Evolutionary conservation across 352 stramenopile species (phyloP), one percentile per base, ranked within the genome.

Genomic region (Phytophthora rubi): DNA sequence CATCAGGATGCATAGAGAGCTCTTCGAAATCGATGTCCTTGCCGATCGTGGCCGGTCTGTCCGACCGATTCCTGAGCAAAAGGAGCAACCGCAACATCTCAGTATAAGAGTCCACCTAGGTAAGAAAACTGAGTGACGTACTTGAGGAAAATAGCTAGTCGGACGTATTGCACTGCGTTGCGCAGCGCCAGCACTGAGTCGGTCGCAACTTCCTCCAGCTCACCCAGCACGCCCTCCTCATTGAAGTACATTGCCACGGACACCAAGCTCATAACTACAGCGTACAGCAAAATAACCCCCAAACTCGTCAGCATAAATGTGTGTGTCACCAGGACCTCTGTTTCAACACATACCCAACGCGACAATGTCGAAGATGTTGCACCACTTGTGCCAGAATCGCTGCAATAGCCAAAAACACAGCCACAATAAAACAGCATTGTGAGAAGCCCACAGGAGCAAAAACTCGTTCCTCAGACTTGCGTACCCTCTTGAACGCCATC

Each of bases 221-320:
- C 88, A 4, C 85, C 80, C 18, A 95, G 44, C 39, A 95, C 79
- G 26, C 85, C 82, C 75, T 95, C 82, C 71, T 95, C 83, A 42
- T 93, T 92, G 53, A 95, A 95, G 51, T 94, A 95, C 75, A 94
- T 88, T 39, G 74, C 79, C 23, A 95, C 79, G 0, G 88, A 95
- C 21, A 92, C 75, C 30, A 95, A 57, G 61, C 88, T 95, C 77
- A 95, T 81, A 26, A 90, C 83, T 94, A 28, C 45, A 28, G 33
- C 26, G 33, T 42, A 51, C 13, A 28, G 15, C 39, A 49, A 49
- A 49, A 49, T 23, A 23, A 15, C 8, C 2, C 16, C 45, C 12
- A 10, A 74, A 3, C 6, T 51, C 18, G 45, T 51, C 18, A 51
- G 45, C 45, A 15, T 10, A 48, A n/a, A 15, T 21, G 15, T 21